A percentile compares a stretch with the other conserved stretches of the same genome.
These are phyloP conservation scores for Aspergillus sp. DNA, from an alignment of 2,329 filamentous ascomycete species.

Conservation along the genomic window DNA sequence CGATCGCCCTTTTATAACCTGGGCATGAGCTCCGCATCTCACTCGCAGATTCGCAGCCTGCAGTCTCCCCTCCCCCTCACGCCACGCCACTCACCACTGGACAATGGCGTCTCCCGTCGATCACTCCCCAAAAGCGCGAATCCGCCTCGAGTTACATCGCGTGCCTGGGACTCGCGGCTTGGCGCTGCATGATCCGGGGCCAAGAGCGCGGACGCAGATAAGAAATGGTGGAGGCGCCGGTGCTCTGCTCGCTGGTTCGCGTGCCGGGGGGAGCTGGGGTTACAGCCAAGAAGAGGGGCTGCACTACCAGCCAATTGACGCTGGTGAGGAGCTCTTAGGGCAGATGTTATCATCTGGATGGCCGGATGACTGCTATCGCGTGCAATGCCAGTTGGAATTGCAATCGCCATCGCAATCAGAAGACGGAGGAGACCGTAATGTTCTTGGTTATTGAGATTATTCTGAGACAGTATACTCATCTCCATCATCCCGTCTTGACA, in stretches of 20 bases:
- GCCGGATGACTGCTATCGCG: background rate
- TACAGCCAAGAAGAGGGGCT: conserved; percentile 15
- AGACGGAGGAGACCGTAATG: background rate
- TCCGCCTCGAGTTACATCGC: conserved; percentile 21
- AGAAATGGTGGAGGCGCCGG: conserved; percentile 7
- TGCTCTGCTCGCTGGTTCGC: too few relatives aligned
- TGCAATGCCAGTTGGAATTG: background rate
- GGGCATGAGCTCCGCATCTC: background rate
- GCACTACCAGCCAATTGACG: background rate
- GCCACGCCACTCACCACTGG: background rate
- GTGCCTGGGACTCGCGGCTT: conserved; percentile 13
- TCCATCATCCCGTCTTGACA: background rate
- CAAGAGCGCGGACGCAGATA: conserved; percentile 21
- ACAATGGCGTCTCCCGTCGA: background rate
- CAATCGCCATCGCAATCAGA: background rate
- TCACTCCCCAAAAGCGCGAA: background rate
- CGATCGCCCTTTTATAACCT: background rate
- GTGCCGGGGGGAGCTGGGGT: background rate
- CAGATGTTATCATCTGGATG: background rate
- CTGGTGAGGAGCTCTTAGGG: background rate
- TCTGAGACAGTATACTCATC: background rate
- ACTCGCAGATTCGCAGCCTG: too few relatives aligned
- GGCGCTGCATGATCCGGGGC: conserved; percentile 10
- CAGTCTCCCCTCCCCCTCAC: too few relatives aligned
- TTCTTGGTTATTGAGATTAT: background rate